These are phyloP conservation scores for Magnolia kwangsiensis DNA, from an alignment of 164 flowering plant species.

Conservation along the genomic window DNA sequence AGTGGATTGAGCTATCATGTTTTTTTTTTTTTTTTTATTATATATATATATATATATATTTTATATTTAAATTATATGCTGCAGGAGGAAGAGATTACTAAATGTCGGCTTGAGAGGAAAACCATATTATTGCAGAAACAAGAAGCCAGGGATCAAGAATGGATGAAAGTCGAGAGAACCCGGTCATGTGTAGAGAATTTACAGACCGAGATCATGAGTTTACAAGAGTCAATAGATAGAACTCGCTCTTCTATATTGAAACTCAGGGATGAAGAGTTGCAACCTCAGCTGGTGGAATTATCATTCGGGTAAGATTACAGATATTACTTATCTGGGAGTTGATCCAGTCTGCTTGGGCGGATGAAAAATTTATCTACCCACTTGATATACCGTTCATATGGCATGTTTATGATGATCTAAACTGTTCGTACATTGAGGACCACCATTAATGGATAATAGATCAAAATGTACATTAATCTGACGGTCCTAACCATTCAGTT, in stretches of 20 bases:
- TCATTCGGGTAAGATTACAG: constrained; percentile 56
- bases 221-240: constrained; percentile 52
- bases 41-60: no score
- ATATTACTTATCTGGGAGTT: background rate
- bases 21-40: no score
- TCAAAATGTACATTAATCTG: no score
- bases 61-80: background rate
- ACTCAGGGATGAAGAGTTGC: constrained; percentile 62
- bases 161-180: constrained; percentile 53
- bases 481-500: no score
- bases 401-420: no score
- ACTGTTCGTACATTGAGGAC: no score
- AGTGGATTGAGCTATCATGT: background rate
- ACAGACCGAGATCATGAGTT: constrained; percentile 41
- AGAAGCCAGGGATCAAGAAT: constrained; percentile 55
- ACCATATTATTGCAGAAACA: constrained; percentile 51
- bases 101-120: constrained; percentile 59
- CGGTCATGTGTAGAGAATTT: constrained; percentile 52
- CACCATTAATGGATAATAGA: no score
- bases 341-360: no score
- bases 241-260: constrained; percentile 47
- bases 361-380: no score
- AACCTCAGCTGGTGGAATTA: constrained; percentile 64
- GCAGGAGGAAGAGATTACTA: constrained; percentile 69
- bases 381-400: no score